These are phyloP conservation scores for Diplodia corticola DNA, from an alignment of 2,329 filamentous ascomycete species.

Conservation along the genomic window DNA sequence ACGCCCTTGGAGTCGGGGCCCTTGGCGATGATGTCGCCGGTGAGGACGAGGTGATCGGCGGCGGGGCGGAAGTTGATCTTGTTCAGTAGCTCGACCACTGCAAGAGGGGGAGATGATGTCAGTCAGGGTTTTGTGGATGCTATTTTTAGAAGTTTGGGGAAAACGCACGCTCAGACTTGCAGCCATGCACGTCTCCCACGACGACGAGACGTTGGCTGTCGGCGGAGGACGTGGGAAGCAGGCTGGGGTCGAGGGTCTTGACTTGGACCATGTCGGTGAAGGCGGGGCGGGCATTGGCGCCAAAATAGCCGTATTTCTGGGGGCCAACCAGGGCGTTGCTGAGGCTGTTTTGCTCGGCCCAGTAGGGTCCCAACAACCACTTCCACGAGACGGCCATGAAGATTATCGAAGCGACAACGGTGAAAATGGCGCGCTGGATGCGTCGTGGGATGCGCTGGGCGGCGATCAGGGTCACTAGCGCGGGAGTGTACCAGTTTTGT, in stretches of 20 bases:
- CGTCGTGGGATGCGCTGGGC: slow-evolving; percentile 35
- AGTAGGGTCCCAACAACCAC: slow-evolving; percentile 39
- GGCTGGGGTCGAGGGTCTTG: slow-evolving; percentile 48
- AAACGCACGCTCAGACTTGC: slow-evolving; percentile 63
- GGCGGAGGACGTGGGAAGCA: slow-evolving; percentile 44
- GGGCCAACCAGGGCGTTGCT: slow-evolving; percentile 37
- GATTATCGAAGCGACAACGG: slow-evolving; percentile 33
- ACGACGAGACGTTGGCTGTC: slow-evolving; percentile 67
- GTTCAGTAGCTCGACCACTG: slow-evolving; percentile 61
- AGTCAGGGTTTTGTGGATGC: not conserved
- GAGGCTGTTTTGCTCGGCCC: slow-evolving; percentile 38
- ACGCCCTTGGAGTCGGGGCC: slow-evolving; percentile 81
- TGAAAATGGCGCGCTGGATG: slow-evolving; percentile 38
- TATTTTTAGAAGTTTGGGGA: not conserved
- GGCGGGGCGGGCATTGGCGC: slow-evolving; percentile 48
- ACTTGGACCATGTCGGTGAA: slow-evolving; percentile 55
- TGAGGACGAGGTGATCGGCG: slow-evolving; percentile 50
- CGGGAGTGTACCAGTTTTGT: slow-evolving; percentile 36
- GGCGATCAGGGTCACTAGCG: slow-evolving; percentile 33
- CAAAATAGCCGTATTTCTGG: slow-evolving; percentile 40
- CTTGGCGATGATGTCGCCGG: slow-evolving; percentile 64
- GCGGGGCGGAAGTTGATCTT: slow-evolving; percentile 64
- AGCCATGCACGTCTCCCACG: slow-evolving; percentile 91
- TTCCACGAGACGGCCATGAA: slow-evolving; percentile 39
- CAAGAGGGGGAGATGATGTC: not conserved